Percentiles rank a stretch among this genome's conserved stretches.
Evolutionary conservation across 805 yeast genomes (phyloP).

Genomic region (Candida ulmi): DNA sequence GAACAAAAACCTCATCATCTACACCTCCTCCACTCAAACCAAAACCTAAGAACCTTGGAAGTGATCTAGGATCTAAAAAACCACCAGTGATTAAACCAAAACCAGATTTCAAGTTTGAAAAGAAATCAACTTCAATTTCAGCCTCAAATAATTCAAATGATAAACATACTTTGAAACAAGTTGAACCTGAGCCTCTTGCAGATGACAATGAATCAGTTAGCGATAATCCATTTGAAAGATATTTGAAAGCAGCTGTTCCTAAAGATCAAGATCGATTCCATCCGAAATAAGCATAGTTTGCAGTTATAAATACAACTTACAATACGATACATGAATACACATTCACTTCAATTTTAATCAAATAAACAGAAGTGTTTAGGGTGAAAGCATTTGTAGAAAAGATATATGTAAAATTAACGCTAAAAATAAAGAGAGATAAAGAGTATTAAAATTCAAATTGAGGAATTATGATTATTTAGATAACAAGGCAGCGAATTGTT

Average conservation of each 20-base stretch:
- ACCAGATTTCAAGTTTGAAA: not conserved
- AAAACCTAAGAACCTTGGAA: slow-evolving; percentile 18
- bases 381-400: too few species aligned
- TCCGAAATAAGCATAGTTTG: too few species aligned
- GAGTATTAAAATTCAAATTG: not conserved
- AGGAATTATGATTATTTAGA: slow-evolving; percentile 46
- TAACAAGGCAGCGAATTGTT: slow-evolving; percentile 89
- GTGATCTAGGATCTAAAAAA: not conserved
- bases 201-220: slow-evolving; percentile 2
- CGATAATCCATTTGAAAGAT: slow-evolving; percentile 30
- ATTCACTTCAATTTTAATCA: too few species aligned
- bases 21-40: slow-evolving; percentile 26
- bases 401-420: not conserved
- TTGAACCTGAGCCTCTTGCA: slow-evolving; percentile 6
- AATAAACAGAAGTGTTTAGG: too few species aligned
- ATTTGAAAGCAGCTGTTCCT: slow-evolving; percentile 34
- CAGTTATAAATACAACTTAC: too few species aligned
- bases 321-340: slow-evolving; percentile 6
- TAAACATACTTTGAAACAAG: slow-evolving; percentile 7
- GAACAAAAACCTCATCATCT: too few species aligned
- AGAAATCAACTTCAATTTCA: too few species aligned
- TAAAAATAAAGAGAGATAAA: not conserved
- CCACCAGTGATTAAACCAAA: slow-evolving; percentile 2
- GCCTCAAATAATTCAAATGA: too few species aligned
- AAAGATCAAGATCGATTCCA: slow-evolving; percentile 29